Percentiles rank a stretch among this genome's conserved stretches.
Conservation (phyloP, 192 early-diverging fungal species). For the Podila minutissima region DNA sequence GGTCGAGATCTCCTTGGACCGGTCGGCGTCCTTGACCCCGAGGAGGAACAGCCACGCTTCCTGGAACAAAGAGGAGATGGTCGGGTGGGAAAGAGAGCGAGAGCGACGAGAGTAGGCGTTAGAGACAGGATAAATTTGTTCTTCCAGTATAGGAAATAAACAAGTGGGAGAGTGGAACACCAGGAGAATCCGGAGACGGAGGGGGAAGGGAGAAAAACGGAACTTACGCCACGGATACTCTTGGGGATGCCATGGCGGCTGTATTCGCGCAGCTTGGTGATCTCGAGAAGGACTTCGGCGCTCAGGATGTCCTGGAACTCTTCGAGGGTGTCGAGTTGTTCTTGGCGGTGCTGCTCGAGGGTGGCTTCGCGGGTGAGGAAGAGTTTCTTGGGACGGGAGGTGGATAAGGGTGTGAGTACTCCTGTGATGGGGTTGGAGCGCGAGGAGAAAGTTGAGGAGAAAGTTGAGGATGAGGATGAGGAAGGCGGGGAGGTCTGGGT, state of each 20-base stretch:
- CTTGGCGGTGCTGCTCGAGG: constrained; percentile 10
- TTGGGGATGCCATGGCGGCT: constrained; percentile 83
- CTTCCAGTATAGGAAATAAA: too few species aligned
- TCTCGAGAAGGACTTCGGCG: constrained; percentile 83
- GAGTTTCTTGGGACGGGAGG: too few species aligned
- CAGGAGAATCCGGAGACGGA: too few species aligned
- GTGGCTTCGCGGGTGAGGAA: not conserved
- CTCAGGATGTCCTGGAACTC: constrained; percentile 79
- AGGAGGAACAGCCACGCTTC: constrained; percentile 35
- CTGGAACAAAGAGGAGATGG: not conserved
- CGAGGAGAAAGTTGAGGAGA: too few species aligned
- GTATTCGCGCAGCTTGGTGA: constrained; percentile 76
- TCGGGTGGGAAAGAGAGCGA: not conserved
- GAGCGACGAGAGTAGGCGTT: too few species aligned
- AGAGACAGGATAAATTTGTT: too few species aligned
- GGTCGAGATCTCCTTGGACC: constrained; percentile 29
- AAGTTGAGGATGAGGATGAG: too few species aligned
- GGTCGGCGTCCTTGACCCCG: constrained; percentile 20
- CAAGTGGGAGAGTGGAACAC: too few species aligned
- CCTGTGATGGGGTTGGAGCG: too few species aligned
- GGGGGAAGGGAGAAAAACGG: not conserved
- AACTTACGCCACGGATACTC: constrained; percentile 72
- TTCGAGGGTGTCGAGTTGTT: constrained; percentile 43
- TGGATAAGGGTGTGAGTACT: too few species aligned
- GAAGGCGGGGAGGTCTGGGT: too few species aligned